Conservation (phyloP, 1,284 basidiomycete genomes). For the Termitomyces sp. region DNA sequence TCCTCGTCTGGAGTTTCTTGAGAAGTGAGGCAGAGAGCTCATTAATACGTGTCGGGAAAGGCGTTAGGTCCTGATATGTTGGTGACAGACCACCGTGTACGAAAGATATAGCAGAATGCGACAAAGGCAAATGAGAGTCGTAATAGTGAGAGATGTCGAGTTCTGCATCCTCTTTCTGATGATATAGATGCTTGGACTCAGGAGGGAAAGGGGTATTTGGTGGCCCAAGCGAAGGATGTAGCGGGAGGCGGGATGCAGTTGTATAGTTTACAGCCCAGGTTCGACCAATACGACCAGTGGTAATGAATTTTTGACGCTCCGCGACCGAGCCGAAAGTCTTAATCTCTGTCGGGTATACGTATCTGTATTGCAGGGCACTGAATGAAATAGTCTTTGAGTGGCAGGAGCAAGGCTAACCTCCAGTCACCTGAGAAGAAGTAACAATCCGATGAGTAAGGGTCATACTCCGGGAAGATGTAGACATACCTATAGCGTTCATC, state of each 20-base stretch:
- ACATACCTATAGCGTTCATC: constrained; percentile 83
- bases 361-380: constrained; percentile 42
- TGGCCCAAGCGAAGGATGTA: constrained; percentile 65
- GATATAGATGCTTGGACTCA: not conserved
- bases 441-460: not conserved
- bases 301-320: constrained; percentile 66
- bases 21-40: constrained; percentile 62
- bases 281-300: constrained; percentile 73
- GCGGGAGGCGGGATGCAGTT: constrained; percentile 73
- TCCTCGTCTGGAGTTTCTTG: constrained; percentile 52
- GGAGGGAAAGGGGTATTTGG: constrained; percentile 71
- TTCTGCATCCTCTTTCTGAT: constrained; percentile 1
- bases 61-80: constrained; percentile 61
- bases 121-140: constrained; percentile 40
- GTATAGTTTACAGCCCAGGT: constrained; percentile 88
- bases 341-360: constrained; percentile 78
- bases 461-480: not conserved
- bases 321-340: constrained; percentile 71
- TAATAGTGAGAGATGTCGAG: constrained; percentile 14
- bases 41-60: constrained; percentile 82
- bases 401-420: constrained; percentile 45
- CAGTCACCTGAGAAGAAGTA: constrained; percentile 59
- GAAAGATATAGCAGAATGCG: constrained; percentile 77
- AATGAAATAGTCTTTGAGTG: not conserved
- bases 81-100: constrained; percentile 86